Evolutionary conservation across 2,329 filamentous ascomycete species (phyloP).

Genomic region (Triangularia setosa): DNA sequence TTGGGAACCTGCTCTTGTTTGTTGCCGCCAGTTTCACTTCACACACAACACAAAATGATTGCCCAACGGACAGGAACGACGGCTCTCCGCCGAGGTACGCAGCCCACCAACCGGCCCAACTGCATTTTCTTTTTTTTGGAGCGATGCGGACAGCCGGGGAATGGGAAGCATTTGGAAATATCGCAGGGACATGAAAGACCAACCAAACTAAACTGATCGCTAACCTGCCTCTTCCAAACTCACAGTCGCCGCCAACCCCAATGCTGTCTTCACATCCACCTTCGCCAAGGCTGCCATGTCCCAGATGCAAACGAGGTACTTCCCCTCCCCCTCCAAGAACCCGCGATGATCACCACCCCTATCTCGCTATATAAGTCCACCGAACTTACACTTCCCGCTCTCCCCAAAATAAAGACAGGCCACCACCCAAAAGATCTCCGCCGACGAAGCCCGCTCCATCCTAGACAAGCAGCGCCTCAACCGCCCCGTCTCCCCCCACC

Average conservation of each 20-base stretch:
- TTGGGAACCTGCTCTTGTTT: conserved; percentile 8
- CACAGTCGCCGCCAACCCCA: conserved; percentile 39
- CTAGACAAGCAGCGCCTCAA: conserved; percentile 75
- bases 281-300: conserved; percentile 39
- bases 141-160: background rate
- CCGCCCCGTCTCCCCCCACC: conserved; percentile 81
- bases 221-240: conserved; percentile 15
- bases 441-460: conserved; percentile 55
- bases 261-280: conserved; percentile 45
- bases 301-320: conserved; percentile 46
- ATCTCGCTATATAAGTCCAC: background rate
- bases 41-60: conserved; percentile 43
- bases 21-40: conserved; percentile 9
- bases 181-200: conserved; percentile 4
- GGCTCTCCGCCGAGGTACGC: conserved; percentile 56
- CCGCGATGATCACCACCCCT: background rate
- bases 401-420: conserved; percentile 40
- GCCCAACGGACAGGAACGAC: conserved; percentile 55
- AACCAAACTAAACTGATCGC: conserved; percentile 11
- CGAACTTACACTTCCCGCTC: background rate
- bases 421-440: conserved; percentile 55
- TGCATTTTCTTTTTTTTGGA: conserved; percentile 1
- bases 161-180: conserved; percentile 6
- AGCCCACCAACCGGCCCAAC: conserved; percentile 1
- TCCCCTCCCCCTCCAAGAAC: background rate